Percentiles rank a stretch among this genome's conserved stretches.
phyloP scores from a whole-genome alignment of 345 rosid species.

The Raphanus raphanistrum region DNA sequence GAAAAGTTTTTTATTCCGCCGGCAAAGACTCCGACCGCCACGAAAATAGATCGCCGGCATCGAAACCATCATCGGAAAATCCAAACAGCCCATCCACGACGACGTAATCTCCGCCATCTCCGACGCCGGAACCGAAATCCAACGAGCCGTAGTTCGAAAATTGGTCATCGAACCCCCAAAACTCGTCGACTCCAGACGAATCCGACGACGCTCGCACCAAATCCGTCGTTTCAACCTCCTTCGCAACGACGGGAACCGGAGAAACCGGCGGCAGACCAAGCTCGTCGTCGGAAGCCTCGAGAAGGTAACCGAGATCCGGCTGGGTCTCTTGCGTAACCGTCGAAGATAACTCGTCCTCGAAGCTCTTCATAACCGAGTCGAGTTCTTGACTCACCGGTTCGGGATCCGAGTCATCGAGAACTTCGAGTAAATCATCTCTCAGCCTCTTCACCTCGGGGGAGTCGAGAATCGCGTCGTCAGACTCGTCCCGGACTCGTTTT shows the following conservation, averaged over 20 bases:
- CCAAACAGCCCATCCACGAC: slow-evolving; percentile 67
- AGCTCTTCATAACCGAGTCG: slow-evolving; percentile 76
- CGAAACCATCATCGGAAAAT: slow-evolving; percentile 41
- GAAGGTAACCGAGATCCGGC: slow-evolving; percentile 73
- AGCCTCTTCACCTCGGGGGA: slow-evolving; percentile 60
- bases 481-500: slow-evolving; percentile 56
- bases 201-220: slow-evolving; percentile 40
- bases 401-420: slow-evolving; percentile 58
- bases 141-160: slow-evolving; percentile 50
- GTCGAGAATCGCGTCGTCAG: slow-evolving; percentile 25
- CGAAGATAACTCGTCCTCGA: slow-evolving; percentile 37
- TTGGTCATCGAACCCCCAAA: slow-evolving; percentile 47
- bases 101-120: slow-evolving; percentile 47
- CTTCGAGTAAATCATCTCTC: slow-evolving; percentile 59
- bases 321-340: slow-evolving; percentile 37
- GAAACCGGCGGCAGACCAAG: slow-evolving; percentile 64
- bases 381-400: slow-evolving; percentile 63
- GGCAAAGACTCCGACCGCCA: slow-evolving; percentile 67
- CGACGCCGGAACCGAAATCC: slow-evolving; percentile 44
- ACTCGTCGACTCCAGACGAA: slow-evolving; percentile 36
- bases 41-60: slow-evolving; percentile 47
- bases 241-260: slow-evolving; percentile 18
- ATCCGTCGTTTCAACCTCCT: slow-evolving; percentile 38
- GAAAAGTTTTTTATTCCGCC: slow-evolving; percentile 37
- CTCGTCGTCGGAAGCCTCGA: slow-evolving; percentile 88